Evolutionary conservation across 2,329 filamentous ascomycete genomes (phyloP), one percentile per base, ranked within the genome.

Genomic region (Claviceps digitariae): DNA sequence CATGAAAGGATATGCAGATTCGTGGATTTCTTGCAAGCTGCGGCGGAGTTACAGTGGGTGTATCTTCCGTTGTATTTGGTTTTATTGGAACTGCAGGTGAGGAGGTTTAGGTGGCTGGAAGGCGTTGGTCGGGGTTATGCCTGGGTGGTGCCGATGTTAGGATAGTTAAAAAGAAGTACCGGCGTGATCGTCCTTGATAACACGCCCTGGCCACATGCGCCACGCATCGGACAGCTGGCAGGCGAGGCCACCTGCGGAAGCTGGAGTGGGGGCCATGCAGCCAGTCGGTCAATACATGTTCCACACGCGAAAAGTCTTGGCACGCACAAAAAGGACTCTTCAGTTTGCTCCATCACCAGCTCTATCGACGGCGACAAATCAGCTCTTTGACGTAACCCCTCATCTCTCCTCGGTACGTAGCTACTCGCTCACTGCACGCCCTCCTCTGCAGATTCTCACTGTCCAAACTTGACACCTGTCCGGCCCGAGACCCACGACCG

Each of bases 281-380:
- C 41, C 55, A 40, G 47, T 62, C 66, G 65, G 66, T 59, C 59
- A 66, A 69, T 62, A 67, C 61, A 68, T 64, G 62, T 65, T 69
- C 67, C 67, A 63, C 59, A 63, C 57, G 64, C 66, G 66, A 69
- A 69, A 71, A 71, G 61, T 70, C 68, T 70, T 70, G 68, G 68
- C 69, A 71, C 69, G 69, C 69, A 71, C 69, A 71, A 72, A 70
- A 64, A 48, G 65, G 62, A 64, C 66, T 66, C 64, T 61, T 56
- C 45, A 59, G 65, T 65, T 63, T 61, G 60, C 64, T 63, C 63
- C 60, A 65, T 65, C 66, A 67, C 58, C 62, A 67, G 58, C 58
- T 60, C 55, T 65, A 59, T 60, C 61, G 64, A 63, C 64, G 64
- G 64, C 65, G 66, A 67, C 63, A 65, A 63, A 54, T 55, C 62